Conservation (phyloP, 306 rosid genomes). For the Trifolium pratense region DNA sequence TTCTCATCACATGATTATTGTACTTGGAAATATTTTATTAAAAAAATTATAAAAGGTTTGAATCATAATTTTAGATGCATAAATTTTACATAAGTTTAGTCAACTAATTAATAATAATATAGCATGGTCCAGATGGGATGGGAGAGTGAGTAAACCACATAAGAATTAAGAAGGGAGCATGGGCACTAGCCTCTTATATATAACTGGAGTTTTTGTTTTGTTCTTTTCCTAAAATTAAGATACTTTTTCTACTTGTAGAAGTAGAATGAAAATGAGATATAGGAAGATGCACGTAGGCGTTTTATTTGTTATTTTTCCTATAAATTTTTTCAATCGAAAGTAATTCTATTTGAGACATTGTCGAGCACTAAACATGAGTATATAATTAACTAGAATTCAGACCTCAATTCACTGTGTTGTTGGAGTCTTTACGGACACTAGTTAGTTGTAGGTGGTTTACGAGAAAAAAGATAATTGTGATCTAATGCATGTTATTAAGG, state of each 20-base stretch:
- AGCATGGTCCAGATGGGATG: constrained; percentile 31
- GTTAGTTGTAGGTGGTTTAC: no score
- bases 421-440: no score
- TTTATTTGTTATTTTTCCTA: no score
- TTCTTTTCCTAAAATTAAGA: neutral
- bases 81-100: neutral
- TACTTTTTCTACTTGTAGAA: neutral
- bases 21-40: neutral
- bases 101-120: constrained; percentile 12
- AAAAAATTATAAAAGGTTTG: neutral
- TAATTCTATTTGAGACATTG: no score
- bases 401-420: no score
- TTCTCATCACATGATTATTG: constrained; percentile 4
- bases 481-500: no score
- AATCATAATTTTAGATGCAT: neutral
- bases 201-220: neutral
- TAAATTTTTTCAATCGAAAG: no score
- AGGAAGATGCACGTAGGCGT: no score
- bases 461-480: no score
- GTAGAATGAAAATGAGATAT: no score
- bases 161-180: constrained; percentile 30
- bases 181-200: constrained; percentile 18
- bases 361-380: no score
- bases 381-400: no score
- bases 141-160: neutral